These are phyloP conservation scores for Apiotrichum brassicae DNA, from an alignment of 1,284 basidiomycete genomes.

Conservation along the genomic window DNA sequence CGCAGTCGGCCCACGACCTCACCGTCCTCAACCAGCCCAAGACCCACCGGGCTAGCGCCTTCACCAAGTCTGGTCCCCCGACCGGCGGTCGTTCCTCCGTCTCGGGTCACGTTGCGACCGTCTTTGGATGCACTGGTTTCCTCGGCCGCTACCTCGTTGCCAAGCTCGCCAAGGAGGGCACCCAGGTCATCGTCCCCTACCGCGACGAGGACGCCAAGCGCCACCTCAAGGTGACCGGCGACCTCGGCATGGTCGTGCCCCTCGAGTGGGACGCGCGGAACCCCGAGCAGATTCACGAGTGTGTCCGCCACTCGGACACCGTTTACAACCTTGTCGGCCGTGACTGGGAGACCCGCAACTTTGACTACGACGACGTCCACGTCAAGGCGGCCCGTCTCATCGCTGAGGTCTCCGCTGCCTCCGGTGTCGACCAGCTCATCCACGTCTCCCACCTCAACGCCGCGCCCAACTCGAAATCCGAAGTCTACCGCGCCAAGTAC, in stretches of 20 bases:
- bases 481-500: slow-evolving; percentile 83
- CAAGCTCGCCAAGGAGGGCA: slow-evolving; percentile 89
- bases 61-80: slow-evolving; percentile 61
- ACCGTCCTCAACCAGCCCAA: slow-evolving; percentile 30
- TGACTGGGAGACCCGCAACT: slow-evolving; percentile 91
- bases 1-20: slow-evolving; percentile 43
- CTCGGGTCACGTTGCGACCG: slow-evolving; percentile 85
- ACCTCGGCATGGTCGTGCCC: slow-evolving; percentile 92
- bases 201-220: slow-evolving; percentile 92
- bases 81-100: slow-evolving; percentile 78
- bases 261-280: slow-evolving; percentile 94
- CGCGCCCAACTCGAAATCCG: slow-evolving; percentile 66
- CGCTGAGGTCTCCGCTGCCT: slow-evolving; percentile 70
- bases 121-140: slow-evolving; percentile 96
- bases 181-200: slow-evolving; percentile 92
- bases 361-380: slow-evolving; percentile 60
- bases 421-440: slow-evolving; percentile 77
- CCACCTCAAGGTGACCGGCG: slow-evolving; percentile 85
- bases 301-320: slow-evolving; percentile 89
- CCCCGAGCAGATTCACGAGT: slow-evolving; percentile 85
- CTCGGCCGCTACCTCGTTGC: slow-evolving; percentile 89
- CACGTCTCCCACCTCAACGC: slow-evolving; percentile 97
- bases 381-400: slow-evolving; percentile 59
- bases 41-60: slow-evolving; percentile 51
- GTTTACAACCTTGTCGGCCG: slow-evolving; percentile 92